A percentile compares a stretch with the other conserved stretches of the same genome.
These are phyloP conservation scores for Hemileccinum rubropunctum DNA, from an alignment of 768 basidiomycete species.

Conservation along the genomic window DNA sequence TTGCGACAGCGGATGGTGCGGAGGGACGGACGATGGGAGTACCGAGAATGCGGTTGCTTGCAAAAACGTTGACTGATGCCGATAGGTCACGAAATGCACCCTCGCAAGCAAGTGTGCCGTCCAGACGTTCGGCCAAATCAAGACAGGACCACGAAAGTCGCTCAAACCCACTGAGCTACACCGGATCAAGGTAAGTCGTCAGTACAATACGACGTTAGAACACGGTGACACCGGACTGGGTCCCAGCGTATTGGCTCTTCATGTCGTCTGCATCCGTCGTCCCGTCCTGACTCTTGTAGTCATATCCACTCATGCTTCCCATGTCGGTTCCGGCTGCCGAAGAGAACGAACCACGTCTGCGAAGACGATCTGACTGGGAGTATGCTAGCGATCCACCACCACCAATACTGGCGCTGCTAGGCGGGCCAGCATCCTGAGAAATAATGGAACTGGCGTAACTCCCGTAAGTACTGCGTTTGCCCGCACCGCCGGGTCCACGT, in stretches of 20 bases:
- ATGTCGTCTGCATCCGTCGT: conserved; percentile 77
- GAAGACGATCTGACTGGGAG: conserved; percentile 88
- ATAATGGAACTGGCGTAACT: conserved; percentile 90
- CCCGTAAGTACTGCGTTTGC: conserved; percentile 74
- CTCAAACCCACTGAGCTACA: conserved; percentile 15
- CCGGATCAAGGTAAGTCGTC: conserved; percentile 4
- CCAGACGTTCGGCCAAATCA: conserved; percentile 6
- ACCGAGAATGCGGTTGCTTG: conserved; percentile 12
- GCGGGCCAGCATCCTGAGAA: conserved; percentile 83
- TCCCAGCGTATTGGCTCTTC: conserved; percentile 85
- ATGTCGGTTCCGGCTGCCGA: conserved; percentile 74
- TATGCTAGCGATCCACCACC: conserved; percentile 66
- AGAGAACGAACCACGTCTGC: conserved; percentile 73
- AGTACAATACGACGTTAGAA: conserved; percentile 46
- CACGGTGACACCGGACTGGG: conserved; percentile 82
- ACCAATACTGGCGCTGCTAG: conserved; percentile 55
- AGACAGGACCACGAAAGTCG: conserved; percentile 5
- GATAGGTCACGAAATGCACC: conserved; percentile 7
- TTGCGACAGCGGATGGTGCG: background rate
- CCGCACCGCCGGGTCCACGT: conserved; percentile 54
- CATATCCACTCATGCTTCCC: conserved; percentile 71
- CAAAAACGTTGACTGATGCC: conserved; percentile 11
- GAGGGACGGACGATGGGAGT: background rate
- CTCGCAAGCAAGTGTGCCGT: conserved; percentile 8
- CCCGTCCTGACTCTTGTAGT: conserved; percentile 92